Conservation (phyloP, 371 early-diverging fungal genomes). For the Mortierella polycephala region DNA sequence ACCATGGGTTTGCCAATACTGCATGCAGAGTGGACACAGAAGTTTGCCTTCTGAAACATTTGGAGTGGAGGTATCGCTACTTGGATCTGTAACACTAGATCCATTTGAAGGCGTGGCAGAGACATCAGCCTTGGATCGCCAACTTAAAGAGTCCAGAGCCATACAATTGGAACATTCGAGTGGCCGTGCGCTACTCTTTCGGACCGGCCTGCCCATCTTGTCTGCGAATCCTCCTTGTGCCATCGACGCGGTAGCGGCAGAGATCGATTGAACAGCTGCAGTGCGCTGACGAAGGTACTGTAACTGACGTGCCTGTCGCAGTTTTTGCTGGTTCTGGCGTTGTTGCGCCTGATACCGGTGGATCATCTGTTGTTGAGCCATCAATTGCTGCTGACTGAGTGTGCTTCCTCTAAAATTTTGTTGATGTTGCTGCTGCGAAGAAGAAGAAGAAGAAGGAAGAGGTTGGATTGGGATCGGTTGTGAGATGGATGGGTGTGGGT, state of each 20-base stretch:
- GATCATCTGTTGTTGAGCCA: conserved; percentile 21
- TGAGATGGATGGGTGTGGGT: conserved; percentile 13
- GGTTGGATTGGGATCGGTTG: conserved; percentile 11
- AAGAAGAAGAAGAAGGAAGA: background rate
- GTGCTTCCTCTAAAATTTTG: conserved; percentile 5
- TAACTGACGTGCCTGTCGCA: conserved; percentile 17
- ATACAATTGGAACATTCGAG: conserved; percentile 44
- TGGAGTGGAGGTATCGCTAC: background rate
- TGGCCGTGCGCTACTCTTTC: conserved; percentile 9
- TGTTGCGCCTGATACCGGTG: conserved; percentile 30
- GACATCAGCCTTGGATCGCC: conserved; percentile 7
- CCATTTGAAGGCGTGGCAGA: background rate
- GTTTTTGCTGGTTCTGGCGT: conserved; percentile 24
- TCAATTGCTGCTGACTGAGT: conserved; percentile 14
- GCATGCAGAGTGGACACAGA: conserved; percentile 30
- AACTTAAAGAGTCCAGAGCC: conserved; percentile 32
- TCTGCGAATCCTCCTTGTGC: background rate
- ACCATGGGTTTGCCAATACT: conserved; percentile 23
- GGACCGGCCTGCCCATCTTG: conserved; percentile 2
- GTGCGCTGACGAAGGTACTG: conserved; percentile 17
- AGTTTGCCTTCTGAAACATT: conserved; percentile 7
- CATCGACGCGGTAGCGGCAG: conserved; percentile 1
- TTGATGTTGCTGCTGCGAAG: conserved; percentile 16
- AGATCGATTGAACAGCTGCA: conserved; percentile 2
- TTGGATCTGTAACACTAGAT: background rate